Evolutionary conservation across 805 yeast genomes (phyloP).

Genomic region (Saccharomycopsis oosterbeekiorum): DNA sequence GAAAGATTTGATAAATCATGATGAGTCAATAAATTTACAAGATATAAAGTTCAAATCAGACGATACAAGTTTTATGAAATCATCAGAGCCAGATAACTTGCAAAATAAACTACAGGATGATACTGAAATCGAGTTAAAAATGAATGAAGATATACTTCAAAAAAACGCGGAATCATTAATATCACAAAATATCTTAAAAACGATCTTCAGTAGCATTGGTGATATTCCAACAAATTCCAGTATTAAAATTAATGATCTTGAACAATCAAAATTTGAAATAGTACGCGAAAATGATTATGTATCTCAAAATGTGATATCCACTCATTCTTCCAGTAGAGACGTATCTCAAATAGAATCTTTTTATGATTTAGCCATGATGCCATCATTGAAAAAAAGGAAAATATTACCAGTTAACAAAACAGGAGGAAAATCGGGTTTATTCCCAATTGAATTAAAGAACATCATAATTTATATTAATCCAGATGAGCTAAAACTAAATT

Average conservation of each 20-base stretch:
- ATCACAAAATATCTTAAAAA: background rate
- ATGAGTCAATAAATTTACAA: background rate
- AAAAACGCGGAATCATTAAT: background rate
- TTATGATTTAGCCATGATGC: background rate
- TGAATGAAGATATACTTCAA: background rate
- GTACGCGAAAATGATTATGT: background rate
- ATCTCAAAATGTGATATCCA: too few relatives aligned
- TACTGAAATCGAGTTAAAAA: background rate
- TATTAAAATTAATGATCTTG: background rate
- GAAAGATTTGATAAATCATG: slow-evolving; percentile 7
- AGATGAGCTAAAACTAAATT: slow-evolving; percentile 4
- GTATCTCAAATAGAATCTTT: background rate
- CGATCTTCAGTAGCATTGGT: background rate
- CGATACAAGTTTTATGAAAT: background rate
- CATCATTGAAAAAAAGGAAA: slow-evolving; percentile 1
- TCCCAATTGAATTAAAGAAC: background rate
- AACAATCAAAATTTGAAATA: background rate
- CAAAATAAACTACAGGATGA: background rate
- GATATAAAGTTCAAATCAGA: slow-evolving; percentile 11
- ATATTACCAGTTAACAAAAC: background rate
- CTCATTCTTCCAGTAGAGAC: background rate
- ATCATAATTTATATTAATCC: slow-evolving; percentile 3
- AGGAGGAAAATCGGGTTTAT: background rate
- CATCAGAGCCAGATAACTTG: background rate
- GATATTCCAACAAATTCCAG: background rate